Base-by-base conservation (phyloP, 2,329 filamentous ascomycete species). In the Xylaria sp. region DNA sequence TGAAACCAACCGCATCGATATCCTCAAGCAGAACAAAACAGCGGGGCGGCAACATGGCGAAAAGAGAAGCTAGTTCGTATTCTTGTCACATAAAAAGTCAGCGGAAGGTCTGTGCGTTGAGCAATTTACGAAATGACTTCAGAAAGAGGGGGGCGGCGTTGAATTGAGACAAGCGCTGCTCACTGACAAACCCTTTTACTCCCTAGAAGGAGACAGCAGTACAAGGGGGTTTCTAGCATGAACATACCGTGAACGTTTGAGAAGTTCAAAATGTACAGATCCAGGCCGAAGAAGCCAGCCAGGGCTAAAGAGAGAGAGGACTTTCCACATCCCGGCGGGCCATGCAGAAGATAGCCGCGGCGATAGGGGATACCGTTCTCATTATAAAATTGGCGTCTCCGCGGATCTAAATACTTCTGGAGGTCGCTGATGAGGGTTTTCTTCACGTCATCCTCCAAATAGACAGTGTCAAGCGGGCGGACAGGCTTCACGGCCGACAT, bases 311-410 rank as follows among this genome's bases (percentile, higher is more conserved):
- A 90, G 66, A 92, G 90, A 0, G 88, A 90, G 11, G 56, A 87
- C 91, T 74, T 93, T 92, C 38, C 90, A 89, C 0, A 88, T 0
- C 90, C 90, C 0, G 89, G 90, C 1, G 90, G 89, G 0, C 90
- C 90, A 68, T 92, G 85, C 0, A 92, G 80, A 4, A 92, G 81
- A 69, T 91, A 92, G 9, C 89, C 90, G 53, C 90, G 79, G 10
- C 90, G 82, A 70, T 92, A 92, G 0, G 90, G 90, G 60, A 92
- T 91, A 23, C 89, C 89, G 23, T 89, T 85, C 60, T 90, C 84
- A 29, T 88, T 81, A 72, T 92, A 92, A 84, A 89, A 92, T 21
- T 83, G 84, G 13, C 85, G 71, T 1, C 75, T 76, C 33, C n/a
- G 27, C 4, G 60, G 60, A 2, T 64, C 79, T 17, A 91, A 80